These are phyloP conservation scores for Colletotrichum camelliae DNA, from an alignment of 2,329 filamentous ascomycete genomes.

Conservation along the genomic window DNA sequence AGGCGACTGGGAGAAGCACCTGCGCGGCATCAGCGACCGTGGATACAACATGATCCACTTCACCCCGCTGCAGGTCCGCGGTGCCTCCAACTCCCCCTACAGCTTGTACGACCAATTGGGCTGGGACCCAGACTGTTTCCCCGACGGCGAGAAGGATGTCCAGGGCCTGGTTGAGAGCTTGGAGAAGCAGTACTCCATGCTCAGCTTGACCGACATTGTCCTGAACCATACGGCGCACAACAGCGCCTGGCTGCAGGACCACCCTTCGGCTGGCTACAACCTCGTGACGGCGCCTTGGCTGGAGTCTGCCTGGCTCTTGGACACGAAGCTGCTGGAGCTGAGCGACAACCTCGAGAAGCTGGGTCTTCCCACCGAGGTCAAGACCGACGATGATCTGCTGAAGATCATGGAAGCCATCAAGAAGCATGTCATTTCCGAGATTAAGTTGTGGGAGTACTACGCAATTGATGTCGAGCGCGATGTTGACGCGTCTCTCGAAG, in stretches of 20 bases:
- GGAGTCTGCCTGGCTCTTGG: constrained; percentile 66
- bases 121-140: constrained; percentile 85
- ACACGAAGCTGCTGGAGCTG: constrained; percentile 73
- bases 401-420: constrained; percentile 87
- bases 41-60: constrained; percentile 99
- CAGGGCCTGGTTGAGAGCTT: constrained; percentile 78
- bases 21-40: constrained; percentile 84
- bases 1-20: constrained; percentile 85
- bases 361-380: constrained; percentile 78
- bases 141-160: constrained; percentile 83
- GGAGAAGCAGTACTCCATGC: constrained; percentile 81
- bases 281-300: constrained; percentile 85
- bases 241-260: constrained; percentile 90
- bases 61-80: constrained; percentile 88
- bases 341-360: constrained; percentile 73
- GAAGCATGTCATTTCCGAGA: constrained; percentile 75
- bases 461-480: constrained; percentile 79
- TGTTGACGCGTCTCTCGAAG: constrained; percentile 69
- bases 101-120: constrained; percentile 91
- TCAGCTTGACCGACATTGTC: constrained; percentile 94
- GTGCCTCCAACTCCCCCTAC: constrained; percentile 93
- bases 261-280: constrained; percentile 96
- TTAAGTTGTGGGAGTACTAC: constrained; percentile 94
- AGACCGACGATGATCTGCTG: constrained; percentile 73
- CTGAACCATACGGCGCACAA: constrained; percentile 98